These are phyloP conservation scores for Camelina neglecta DNA, from an alignment of 345 rosid species.

Conservation along the genomic window DNA sequence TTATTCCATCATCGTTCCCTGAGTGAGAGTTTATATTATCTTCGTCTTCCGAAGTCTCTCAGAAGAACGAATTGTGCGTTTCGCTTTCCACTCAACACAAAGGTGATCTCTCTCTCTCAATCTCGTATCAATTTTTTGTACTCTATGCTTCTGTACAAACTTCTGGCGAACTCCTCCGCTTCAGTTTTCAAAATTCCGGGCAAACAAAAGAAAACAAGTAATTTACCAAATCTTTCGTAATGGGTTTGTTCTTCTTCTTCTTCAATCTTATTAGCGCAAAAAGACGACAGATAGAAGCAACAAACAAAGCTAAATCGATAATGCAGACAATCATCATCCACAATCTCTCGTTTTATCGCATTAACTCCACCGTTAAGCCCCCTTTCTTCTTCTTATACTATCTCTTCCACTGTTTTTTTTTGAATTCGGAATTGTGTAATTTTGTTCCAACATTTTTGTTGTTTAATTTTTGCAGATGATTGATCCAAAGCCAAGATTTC, in stretches of 20 bases:
- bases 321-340: constrained; percentile 38
- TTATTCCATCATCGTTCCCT: not conserved
- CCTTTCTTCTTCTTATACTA: not conserved
- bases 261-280: not conserved
- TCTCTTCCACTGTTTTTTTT: not conserved
- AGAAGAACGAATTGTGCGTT: not conserved
- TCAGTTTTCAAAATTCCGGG: not conserved
- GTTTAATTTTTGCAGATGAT: constrained; percentile 47
- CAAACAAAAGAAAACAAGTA: not conserved
- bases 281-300: not conserved
- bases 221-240: not conserved
- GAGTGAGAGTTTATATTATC: not conserved
- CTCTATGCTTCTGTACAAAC: not conserved
- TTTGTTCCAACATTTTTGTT: not conserved
- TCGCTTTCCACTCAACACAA: not conserved
- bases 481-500: constrained; percentile 43
- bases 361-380: constrained; percentile 34
- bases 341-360: constrained; percentile 27
- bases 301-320: not conserved
- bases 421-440: not conserved
- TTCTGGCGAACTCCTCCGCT: not conserved
- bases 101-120: not conserved
- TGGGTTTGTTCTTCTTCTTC: not conserved
- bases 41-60: not conserved
- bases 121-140: not conserved